Base-by-base conservation (phyloP, 2,329 filamentous ascomycete species). In the Verticillium alfalfae region DNA sequence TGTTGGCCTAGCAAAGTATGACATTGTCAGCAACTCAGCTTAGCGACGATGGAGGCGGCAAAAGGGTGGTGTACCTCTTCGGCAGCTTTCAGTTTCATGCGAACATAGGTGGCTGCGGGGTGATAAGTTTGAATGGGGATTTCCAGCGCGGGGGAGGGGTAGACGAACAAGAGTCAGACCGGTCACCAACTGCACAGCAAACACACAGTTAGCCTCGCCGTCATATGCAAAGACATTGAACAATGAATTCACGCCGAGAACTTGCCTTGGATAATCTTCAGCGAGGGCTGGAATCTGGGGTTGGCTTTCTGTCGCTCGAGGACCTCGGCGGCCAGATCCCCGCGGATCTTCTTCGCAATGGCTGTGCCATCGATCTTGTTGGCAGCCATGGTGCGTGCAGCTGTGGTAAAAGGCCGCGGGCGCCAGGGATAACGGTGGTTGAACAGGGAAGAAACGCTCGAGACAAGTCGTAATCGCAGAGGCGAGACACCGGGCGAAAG, bases 21-120 rank as follows among this genome's bases (percentile, higher is more conserved):
- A n/a, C 15, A 15, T 18, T 9, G 54, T 61, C 10, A 63, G 38
- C 26, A 56, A 34, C 13, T 22, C 10, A 49, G 60, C 12, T 58
- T 12, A 31, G 26, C 45, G 18, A 22, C 13, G 18, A 15, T 57
- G 34, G 8, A 13, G 31, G 9, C 16, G 8, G n/a, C 58, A 31
- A 57, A 9, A 41, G 55, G 41, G 39, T 41, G 15, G 56, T 57
- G 69, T 80, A 93, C 91, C 84, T 98, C 95, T 75, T 91, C 83
- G 62, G 95, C 95, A 67, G 95, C 95, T 84, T 97, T 99, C 72
- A 97, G 81, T 82, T 99, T 99, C 95, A 99, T 99, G 79, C 93
- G 93, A 78, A 99, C 94, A 90, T 99, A 99, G 59, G 94, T 98
- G 72, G 89, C 91, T 94, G 71, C 62, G 63, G 66, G 62, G 62